Conservation (phyloP, 2,329 filamentous ascomycete genomes). For the Mycosphaerella sp. region DNA sequence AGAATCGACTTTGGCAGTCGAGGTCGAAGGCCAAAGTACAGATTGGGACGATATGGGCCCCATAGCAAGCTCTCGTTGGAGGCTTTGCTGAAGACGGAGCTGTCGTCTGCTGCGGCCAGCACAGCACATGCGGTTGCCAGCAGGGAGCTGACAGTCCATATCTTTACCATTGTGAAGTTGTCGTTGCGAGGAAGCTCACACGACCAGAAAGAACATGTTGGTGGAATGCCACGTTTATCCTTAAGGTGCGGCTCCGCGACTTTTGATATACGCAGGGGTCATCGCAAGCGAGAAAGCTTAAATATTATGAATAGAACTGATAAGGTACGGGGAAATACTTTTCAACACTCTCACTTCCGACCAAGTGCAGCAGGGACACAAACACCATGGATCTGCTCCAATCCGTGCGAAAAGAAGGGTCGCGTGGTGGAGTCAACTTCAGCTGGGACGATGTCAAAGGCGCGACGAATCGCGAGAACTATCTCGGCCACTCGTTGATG, state of each 20-base stretch:
- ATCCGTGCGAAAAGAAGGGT: constrained; percentile 82
- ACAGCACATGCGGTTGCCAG: constrained; percentile 23
- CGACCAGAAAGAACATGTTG: constrained; percentile 3
- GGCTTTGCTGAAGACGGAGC: constrained; percentile 37
- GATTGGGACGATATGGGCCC: constrained; percentile 89
- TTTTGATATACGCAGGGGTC: not conserved
- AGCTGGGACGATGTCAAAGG: constrained; percentile 91
- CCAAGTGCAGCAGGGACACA: not conserved
- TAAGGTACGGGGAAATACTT: not conserved
- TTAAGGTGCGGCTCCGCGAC: not conserved
- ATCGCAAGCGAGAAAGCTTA: constrained; percentile 6
- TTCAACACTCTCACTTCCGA: not conserved
- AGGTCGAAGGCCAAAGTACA: constrained; percentile 88
- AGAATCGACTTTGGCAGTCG: constrained; percentile 74
- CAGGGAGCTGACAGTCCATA: constrained; percentile 22
- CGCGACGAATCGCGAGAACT: constrained; percentile 82
- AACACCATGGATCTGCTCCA: constrained; percentile 80
- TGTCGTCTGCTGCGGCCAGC: constrained; percentile 19
- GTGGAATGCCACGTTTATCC: constrained; percentile 11
- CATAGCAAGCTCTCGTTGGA: constrained; percentile 84
- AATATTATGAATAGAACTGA: not conserved
- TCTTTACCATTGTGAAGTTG: constrained; percentile 21
- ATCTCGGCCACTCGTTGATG: constrained; percentile 85
- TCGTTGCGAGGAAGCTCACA: not conserved
- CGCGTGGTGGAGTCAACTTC: constrained; percentile 89